Conservation (phyloP, 2,329 filamentous ascomycete species). For the Colletotrichum sp. region DNA sequence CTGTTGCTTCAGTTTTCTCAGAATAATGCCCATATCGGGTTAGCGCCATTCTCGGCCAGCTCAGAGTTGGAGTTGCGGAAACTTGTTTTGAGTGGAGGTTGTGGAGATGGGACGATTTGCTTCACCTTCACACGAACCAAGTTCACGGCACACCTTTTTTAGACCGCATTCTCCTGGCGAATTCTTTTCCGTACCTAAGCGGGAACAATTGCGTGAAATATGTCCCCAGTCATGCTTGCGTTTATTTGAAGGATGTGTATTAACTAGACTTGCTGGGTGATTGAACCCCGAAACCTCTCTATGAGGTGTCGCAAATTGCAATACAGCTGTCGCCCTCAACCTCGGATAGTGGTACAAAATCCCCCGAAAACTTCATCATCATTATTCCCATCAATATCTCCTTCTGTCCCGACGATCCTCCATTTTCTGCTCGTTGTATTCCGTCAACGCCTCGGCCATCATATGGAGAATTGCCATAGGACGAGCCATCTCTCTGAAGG, state of each 20-base stretch:
- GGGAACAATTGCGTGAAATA: rapidly evolving
- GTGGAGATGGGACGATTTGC: background rate
- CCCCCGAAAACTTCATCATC: background rate
- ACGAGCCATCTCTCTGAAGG: background rate
- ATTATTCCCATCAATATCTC: background rate
- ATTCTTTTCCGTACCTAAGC: background rate
- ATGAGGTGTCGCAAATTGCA: background rate
- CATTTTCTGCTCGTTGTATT: background rate
- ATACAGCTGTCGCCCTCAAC: background rate
- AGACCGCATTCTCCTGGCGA: background rate
- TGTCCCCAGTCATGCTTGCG: rapidly evolving
- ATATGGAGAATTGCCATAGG: background rate
- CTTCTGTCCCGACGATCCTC: background rate
- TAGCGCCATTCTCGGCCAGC: background rate
- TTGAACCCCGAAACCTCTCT: background rate
- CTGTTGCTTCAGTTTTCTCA: background rate
- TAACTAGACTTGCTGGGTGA: background rate
- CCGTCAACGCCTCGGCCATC: background rate
- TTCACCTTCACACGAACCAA: background rate
- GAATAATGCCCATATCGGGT: background rate
- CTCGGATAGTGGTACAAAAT: background rate
- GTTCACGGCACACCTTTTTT: background rate
- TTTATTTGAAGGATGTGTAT: background rate
- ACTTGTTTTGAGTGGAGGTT: background rate
- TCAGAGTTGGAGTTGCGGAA: background rate